These are phyloP conservation scores for Flagelloscypha sp. DNA, from an alignment of 768 basidiomycete species.

Conservation along the genomic window DNA sequence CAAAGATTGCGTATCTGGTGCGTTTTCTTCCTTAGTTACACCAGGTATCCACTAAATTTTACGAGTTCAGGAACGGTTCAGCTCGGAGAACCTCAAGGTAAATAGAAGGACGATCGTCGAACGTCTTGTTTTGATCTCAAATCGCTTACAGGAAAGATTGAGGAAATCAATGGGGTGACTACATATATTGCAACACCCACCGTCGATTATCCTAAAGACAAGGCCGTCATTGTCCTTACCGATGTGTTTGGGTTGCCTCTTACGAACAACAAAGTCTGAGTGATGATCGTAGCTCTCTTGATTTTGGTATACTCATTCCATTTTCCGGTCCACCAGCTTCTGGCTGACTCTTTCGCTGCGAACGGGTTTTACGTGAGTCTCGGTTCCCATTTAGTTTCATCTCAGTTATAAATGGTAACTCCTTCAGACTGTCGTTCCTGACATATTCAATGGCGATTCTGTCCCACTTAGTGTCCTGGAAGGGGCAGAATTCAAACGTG, in stretches of 20 bases:
- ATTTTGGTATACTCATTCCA: no score
- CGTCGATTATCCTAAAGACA: constrained; percentile 30
- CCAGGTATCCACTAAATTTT: constrained; percentile 9
- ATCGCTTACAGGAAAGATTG: constrained; percentile 20
- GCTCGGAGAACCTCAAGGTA: constrained; percentile 9
- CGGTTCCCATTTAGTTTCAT: not conserved
- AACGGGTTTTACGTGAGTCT: constrained; percentile 28
- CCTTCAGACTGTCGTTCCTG: constrained; percentile 10
- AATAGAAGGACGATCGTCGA: not conserved
- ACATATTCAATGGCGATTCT: constrained; percentile 13
- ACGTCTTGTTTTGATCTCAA: not conserved
- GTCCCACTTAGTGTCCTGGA: no score
- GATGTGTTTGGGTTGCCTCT: constrained; percentile 29
- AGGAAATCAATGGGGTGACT: constrained; percentile 26
- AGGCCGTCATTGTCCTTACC: constrained; percentile 32
- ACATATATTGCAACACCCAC: constrained; percentile 33
- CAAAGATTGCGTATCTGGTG: constrained; percentile 19
- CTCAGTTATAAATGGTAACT: constrained; percentile 16
- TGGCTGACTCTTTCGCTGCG: constrained; percentile 26
- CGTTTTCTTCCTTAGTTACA: not conserved
- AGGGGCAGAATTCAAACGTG: constrained; percentile 32
- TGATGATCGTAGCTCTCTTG: no score
- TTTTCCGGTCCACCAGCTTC: constrained; percentile 14
- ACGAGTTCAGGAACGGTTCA: constrained; percentile 19
- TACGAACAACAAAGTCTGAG: constrained; percentile 23